Percentiles rank a stretch among this genome's conserved stretches.
phyloP scores from a whole-genome alignment of 148 eudicot genomes.

The Heliosperma pusillum region DNA sequence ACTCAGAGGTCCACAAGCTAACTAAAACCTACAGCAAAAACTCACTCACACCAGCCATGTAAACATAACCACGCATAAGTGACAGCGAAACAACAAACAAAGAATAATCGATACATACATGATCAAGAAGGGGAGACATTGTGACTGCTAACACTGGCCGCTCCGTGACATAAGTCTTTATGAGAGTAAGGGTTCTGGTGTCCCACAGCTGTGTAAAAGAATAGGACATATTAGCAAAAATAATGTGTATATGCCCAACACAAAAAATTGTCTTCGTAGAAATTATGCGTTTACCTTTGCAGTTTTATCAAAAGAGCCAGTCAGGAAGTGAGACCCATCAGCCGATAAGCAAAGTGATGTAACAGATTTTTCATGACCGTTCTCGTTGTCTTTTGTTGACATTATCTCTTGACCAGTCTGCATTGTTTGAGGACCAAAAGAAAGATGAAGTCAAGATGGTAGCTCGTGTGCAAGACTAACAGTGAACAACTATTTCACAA shows the following conservation, averaged over 20 bases:
- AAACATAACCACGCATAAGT: background rate
- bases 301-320: slow-evolving; percentile 89
- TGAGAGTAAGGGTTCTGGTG: slow-evolving; percentile 59
- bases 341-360: slow-evolving; percentile 73
- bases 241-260: background rate
- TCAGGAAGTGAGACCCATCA: slow-evolving; percentile 81
- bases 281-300: slow-evolving; percentile 56
- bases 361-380: slow-evolving; percentile 66
- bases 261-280: background rate
- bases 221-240: slow-evolving; percentile 2
- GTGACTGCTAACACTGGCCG: slow-evolving; percentile 92
- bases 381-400: slow-evolving; percentile 59
- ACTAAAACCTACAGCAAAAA: no score
- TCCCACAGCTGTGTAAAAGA: slow-evolving; percentile 76
- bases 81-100: background rate
- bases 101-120: slow-evolving; percentile 49
- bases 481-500: no score
- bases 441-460: background rate
- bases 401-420: slow-evolving; percentile 78
- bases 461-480: background rate
- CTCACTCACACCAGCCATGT: no score
- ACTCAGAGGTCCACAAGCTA: background rate
- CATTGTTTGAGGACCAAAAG: slow-evolving; percentile 13
- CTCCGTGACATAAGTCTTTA: slow-evolving; percentile 80
- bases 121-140: slow-evolving; percentile 87